Percentiles rank a stretch among this genome's conserved stretches.
Evolutionary conservation across 805 yeast genomes (phyloP).

Genomic region (Candida silvicultrix): DNA sequence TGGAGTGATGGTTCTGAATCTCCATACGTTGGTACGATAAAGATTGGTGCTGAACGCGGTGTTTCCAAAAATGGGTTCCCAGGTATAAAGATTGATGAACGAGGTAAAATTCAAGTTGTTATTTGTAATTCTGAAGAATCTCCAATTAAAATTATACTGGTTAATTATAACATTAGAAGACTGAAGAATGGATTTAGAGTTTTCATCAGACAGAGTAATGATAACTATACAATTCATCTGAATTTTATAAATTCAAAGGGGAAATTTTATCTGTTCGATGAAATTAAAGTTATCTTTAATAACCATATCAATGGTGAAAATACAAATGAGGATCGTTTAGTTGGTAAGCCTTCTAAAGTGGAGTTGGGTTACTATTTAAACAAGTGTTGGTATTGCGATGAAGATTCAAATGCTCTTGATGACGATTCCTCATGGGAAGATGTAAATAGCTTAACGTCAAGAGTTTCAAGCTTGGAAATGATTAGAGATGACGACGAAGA

Average conservation of each 20-base stretch:
- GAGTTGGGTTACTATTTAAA: slow-evolving; percentile 15
- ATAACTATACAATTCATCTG: slow-evolving; percentile 13
- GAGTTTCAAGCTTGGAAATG: not conserved
- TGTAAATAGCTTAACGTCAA: not conserved
- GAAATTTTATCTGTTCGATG: slow-evolving; percentile 23
- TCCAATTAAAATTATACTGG: slow-evolving; percentile 17
- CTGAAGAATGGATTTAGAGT: slow-evolving; percentile 21
- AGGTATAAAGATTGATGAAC: slow-evolving; percentile 21
- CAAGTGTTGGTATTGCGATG: slow-evolving; percentile 6
- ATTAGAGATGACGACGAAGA: not conserved
- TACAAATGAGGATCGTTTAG: slow-evolving; percentile 5
- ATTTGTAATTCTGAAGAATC: slow-evolving; percentile 25
- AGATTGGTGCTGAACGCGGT: slow-evolving; percentile 12
- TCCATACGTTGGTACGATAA: slow-evolving; percentile 28
- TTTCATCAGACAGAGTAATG: slow-evolving; percentile 19
- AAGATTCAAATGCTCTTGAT: not conserved
- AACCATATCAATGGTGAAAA: slow-evolving; percentile 7
- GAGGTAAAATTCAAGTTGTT: slow-evolving; percentile 24
- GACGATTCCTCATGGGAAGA: not conserved
- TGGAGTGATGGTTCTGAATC: slow-evolving; percentile 14
- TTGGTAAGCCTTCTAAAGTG: slow-evolving; percentile 19
- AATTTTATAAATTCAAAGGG: slow-evolving; percentile 21
- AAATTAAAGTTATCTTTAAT: slow-evolving; percentile 24
- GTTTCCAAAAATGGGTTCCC: slow-evolving; percentile 18
- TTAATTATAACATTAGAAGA: slow-evolving; percentile 21